Percentiles rank a stretch among this genome's conserved stretches.
These are phyloP conservation scores for Candida pseudoviswanathii DNA, from an alignment of 1,139 yeast genomes.

Conservation along the genomic window DNA sequence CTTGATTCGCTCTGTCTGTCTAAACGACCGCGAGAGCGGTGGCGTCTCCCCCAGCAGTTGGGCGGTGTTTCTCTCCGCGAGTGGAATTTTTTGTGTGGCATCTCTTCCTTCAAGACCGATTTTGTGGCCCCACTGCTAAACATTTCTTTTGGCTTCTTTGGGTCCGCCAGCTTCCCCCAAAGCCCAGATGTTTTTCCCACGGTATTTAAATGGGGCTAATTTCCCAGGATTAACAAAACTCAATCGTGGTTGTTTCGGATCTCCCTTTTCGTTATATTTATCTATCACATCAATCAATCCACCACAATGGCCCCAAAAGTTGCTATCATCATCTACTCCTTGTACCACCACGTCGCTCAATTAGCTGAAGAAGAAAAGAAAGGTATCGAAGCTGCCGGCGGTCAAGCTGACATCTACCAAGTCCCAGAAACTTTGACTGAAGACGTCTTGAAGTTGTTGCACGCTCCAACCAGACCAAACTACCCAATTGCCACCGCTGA, in stretches of 20 bases:
- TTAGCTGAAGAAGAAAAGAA: conserved; percentile 69
- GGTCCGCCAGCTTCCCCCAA: neutral
- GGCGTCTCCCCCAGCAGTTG: neutral
- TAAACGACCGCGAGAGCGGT: neutral
- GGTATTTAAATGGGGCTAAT: neutral
- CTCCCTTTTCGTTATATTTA: neutral
- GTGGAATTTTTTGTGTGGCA: neutral
- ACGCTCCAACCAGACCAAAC: conserved; percentile 65
- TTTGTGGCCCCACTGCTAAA: neutral
- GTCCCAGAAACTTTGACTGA: conserved; percentile 76
- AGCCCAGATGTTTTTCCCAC: neutral
- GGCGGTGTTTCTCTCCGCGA: neutral
- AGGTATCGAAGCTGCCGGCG: conserved; percentile 78
- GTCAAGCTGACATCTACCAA: conserved; percentile 70
- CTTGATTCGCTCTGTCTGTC: neutral
- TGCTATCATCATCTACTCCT: conserved; percentile 74
- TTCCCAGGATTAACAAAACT: neutral
- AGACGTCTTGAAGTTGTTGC: conserved; percentile 60
- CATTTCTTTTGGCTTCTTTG: neutral
- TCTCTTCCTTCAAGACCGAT: neutral
- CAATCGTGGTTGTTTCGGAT: neutral
- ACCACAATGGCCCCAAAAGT: conserved; percentile 34
- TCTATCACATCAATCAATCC: neutral
- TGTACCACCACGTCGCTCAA: conserved; percentile 75
- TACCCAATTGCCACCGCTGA: conserved; percentile 69